These are phyloP conservation scores for Pezicula neosporulosa DNA, from an alignment of 2,329 filamentous ascomycete genomes.

Conservation along the genomic window DNA sequence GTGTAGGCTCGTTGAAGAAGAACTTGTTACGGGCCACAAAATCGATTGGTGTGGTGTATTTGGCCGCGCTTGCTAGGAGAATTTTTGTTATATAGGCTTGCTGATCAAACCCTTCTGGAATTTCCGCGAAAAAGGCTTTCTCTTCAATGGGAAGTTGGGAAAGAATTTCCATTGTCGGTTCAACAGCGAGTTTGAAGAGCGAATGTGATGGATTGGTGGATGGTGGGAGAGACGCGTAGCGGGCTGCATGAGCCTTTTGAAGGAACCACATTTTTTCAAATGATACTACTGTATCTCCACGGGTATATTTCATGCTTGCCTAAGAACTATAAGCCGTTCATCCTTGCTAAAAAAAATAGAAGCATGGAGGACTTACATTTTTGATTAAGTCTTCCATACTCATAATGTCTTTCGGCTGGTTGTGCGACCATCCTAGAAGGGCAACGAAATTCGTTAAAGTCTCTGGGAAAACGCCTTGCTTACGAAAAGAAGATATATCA, in stretches of 20 bases:
- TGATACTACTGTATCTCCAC: conserved; percentile 81
- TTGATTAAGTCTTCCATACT: conserved; percentile 66
- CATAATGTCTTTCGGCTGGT: conserved; percentile 65
- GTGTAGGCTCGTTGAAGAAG: conserved; percentile 46
- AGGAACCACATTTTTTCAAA: conserved; percentile 78
- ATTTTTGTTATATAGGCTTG: conserved; percentile 46
- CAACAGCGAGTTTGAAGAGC: conserved; percentile 22
- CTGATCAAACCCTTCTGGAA: conserved; percentile 30
- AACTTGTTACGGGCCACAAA: conserved; percentile 54
- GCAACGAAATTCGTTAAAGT: conserved; percentile 78
- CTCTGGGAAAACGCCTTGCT: conserved; percentile 58
- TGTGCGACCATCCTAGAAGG: conserved; percentile 79
- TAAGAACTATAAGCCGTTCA: conserved; percentile 27
- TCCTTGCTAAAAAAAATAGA: not conserved
- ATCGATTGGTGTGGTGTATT: conserved; percentile 50
- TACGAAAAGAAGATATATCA: conserved; percentile 53
- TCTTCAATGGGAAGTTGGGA: conserved; percentile 21
- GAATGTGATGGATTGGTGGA: conserved; percentile 15
- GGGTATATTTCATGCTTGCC: conserved; percentile 86
- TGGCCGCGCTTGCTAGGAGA: conserved; percentile 50
- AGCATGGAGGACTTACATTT: conserved; percentile 45
- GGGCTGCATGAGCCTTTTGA: conserved; percentile 59
- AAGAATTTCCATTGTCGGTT: conserved; percentile 19
- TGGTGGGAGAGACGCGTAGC: conserved; percentile 17
- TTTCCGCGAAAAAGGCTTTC: conserved; percentile 14